phyloP scores from a whole-genome alignment of 73 alveolate genomes.

The Paramecium octaurelia region DNA sequence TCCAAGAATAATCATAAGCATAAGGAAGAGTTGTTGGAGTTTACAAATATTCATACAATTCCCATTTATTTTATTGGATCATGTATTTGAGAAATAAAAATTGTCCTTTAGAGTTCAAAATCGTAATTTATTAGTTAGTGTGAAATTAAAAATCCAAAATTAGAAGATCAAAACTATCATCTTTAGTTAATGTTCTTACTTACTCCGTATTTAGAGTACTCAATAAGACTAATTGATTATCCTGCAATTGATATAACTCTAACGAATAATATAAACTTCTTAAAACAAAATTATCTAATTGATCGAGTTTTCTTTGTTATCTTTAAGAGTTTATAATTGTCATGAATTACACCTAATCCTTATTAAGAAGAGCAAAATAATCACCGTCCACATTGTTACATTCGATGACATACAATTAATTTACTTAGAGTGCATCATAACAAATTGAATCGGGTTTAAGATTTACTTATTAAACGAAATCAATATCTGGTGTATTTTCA shows the following conservation, averaged over 20 bases:
- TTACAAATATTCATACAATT: neutral
- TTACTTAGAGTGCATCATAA: neutral
- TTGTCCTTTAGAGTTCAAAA: neutral
- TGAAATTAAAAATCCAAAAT: neutral
- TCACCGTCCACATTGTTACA: neutral
- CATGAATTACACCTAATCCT: neutral
- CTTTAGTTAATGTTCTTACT: neutral
- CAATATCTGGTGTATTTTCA: neutral
- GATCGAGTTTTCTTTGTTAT: neutral
- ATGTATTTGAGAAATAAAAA: neutral
- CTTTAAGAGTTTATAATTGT: neutral
- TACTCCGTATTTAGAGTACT: neutral
- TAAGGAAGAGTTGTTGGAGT: neutral
- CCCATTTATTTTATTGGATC: neutral
- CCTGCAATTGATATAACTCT: neutral
- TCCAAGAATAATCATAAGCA: neutral
- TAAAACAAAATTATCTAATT: neutral
- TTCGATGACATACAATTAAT: neutral
- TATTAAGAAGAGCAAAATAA: neutral
- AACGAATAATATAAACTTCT: neutral
- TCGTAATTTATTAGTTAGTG: neutral
- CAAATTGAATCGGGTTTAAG: neutral
- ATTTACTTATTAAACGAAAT: neutral
- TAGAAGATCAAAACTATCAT: neutral
- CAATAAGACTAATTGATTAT: neutral